Conservation (phyloP, 1,284 basidiomycete genomes). For the Austroboletus rostrupii region DNA sequence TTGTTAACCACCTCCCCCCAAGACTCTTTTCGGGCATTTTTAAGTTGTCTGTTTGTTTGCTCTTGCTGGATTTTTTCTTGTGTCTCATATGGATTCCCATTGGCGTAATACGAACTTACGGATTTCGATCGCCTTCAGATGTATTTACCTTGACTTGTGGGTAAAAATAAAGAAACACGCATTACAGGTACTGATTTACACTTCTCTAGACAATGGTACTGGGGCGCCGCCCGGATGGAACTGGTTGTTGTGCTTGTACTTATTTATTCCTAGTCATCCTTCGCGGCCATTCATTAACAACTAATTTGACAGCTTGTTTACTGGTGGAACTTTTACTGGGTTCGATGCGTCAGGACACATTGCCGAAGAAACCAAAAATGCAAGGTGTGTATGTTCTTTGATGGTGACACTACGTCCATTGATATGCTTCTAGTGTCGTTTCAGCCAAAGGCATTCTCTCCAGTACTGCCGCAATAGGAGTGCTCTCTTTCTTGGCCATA, state of each 20-base stretch:
- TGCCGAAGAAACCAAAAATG: slow-evolving; percentile 86
- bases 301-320: slow-evolving; percentile 59
- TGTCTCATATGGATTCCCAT: slow-evolving; percentile 88
- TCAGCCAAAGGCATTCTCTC: slow-evolving; percentile 77
- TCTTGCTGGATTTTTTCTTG: slow-evolving; percentile 80
- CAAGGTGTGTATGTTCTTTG: slow-evolving; percentile 43
- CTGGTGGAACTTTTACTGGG: slow-evolving; percentile 78
- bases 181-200: slow-evolving; percentile 1
- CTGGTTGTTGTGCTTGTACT: slow-evolving; percentile 76
- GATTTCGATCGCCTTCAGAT: slow-evolving; percentile 73
- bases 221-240: slow-evolving; percentile 83
- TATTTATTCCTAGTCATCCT: no score
- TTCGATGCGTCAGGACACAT: slow-evolving; percentile 88
- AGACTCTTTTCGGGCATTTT: slow-evolving; percentile 69
- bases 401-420: background rate
- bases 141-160: slow-evolving; percentile 77
- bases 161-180: slow-evolving; percentile 26
- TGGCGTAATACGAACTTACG: slow-evolving; percentile 78
- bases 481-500: slow-evolving; percentile 68
- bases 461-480: slow-evolving; percentile 70
- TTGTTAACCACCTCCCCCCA: slow-evolving; percentile 81
- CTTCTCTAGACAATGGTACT: slow-evolving; percentile 71
- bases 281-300: no score
- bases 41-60: slow-evolving; percentile 65
- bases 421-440: slow-evolving; percentile 46